Evolutionary conservation across 305 asterid species (phyloP).

Genomic region (Petunia hybrid): DNA sequence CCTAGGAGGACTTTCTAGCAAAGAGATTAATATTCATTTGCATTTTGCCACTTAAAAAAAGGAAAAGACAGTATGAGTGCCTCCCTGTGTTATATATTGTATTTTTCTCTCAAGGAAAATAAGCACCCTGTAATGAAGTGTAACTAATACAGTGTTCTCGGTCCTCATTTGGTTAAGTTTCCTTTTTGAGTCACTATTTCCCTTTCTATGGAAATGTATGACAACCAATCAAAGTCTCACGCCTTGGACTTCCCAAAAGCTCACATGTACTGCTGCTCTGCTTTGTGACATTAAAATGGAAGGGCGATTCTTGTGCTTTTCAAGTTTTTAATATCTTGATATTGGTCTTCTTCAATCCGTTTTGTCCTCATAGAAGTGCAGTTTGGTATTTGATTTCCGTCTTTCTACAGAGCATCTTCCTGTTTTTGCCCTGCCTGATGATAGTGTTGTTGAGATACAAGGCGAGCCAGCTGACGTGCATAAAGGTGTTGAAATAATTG

Average conservation of each 20-base stretch:
- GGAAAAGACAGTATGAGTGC: background rate
- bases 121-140: conserved; percentile 12
- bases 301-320: background rate
- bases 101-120: background rate
- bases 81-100: conserved; percentile 10
- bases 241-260: background rate
- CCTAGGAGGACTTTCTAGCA: background rate
- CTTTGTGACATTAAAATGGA: conserved; percentile 3
- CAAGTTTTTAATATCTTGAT: background rate
- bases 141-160: background rate
- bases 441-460: conserved; percentile 87
- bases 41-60: background rate
- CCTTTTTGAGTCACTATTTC: background rate
- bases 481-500: conserved; percentile 82
- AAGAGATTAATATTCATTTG: background rate
- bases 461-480: conserved; percentile 81
- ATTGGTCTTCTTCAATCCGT: conserved; percentile 19
- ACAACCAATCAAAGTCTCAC: background rate
- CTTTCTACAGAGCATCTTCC: conserved; percentile 75
- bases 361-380: conserved; percentile 24
- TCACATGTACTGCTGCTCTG: background rate
- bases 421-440: conserved; percentile 74
- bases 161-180: conserved; percentile 17
- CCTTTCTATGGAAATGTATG: background rate
- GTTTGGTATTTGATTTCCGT: conserved; percentile 4